Evolutionary conservation across 2,329 filamentous ascomycete species (phyloP).

Genomic region (Colletotrichum tabaci): DNA sequence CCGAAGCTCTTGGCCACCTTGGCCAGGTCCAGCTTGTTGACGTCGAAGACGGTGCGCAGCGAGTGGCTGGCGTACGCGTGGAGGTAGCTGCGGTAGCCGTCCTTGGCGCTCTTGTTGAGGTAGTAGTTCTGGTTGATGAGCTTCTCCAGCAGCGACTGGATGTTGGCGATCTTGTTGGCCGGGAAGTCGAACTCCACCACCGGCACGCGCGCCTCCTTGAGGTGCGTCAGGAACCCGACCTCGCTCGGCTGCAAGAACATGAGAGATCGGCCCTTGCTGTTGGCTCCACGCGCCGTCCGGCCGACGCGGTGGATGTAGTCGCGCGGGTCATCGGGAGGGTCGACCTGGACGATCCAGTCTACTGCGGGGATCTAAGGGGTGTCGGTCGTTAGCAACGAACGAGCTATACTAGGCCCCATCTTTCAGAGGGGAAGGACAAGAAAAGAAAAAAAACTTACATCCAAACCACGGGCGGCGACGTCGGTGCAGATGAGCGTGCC

Average conservation of each 20-base stretch:
- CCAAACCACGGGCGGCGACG: conserved; percentile 93
- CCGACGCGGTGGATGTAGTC: conserved; percentile 98
- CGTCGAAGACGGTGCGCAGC: conserved; percentile 76
- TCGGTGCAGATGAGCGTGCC: conserved; percentile 97
- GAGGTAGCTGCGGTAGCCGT: conserved; percentile 89
- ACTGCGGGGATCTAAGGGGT: conserved; percentile 64
- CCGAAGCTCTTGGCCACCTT: conserved; percentile 90
- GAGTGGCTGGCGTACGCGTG: conserved; percentile 91
- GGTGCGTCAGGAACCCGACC: conserved; percentile 90
- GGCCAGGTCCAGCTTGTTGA: conserved; percentile 85
- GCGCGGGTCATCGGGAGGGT: conserved; percentile 90
- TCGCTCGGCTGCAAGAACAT: conserved; percentile 95
- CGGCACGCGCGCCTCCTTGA: conserved; percentile 92
- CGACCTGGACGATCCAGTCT: conserved; percentile 97
- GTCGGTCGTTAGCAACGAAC: background rate
- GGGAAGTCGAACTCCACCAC: conserved; percentile 98
- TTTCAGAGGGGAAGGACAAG: too few species aligned
- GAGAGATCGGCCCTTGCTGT: conserved; percentile 87
- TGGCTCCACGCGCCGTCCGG: conserved; percentile 88
- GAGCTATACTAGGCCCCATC: background rate
- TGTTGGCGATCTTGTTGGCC: conserved; percentile 89
- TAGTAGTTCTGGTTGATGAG: conserved; percentile 97
- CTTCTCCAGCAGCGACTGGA: conserved; percentile 93
- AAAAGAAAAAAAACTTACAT: conserved; percentile 68
- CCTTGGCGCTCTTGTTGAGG: conserved; percentile 87